Base-by-base conservation (phyloP, 441 rosid species). In the Gossypium aridum region DNA sequence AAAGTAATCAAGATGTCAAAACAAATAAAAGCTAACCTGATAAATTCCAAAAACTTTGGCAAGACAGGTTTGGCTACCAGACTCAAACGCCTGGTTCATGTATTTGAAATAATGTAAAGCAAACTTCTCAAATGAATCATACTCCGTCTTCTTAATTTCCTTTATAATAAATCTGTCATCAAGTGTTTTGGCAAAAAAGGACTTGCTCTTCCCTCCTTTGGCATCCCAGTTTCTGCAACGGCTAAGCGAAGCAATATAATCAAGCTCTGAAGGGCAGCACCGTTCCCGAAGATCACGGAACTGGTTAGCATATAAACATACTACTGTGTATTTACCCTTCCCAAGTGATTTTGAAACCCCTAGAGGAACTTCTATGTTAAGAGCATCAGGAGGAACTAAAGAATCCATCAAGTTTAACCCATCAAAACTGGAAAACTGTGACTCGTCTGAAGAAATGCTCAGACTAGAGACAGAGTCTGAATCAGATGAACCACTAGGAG, bases 221-320 rank as follows among this genome's bases (percentile, higher is more conserved):
- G 99, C 99, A 88, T 92, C 96, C 99, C 99, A 96, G 39, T 85
- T 87, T 78, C 77, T 87, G 83, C 99, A 96, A 2, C 97, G 97
- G 80, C 96, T 87, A 51, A 93, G 84, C 45, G 99, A 96, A 75
- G 93, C 89, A 39, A 96, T 90, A 72, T 83, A 96, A 84, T 89
- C 93, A 69, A 86, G 83, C 89, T 93, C 99, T 12, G 97, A 93
- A 0, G 82, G 87, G 79, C 91, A 93, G 72, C 96, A 91, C 0
- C 60, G 79, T 67, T 73, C 85, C 76, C 98, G 87, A 62, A 96
- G 91, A 57, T 90, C 91, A 14, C 86, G 91, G 83, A 96, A 96
- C 82, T 86, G 90, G 61, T 90, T 89, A 6, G 92, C 92, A 47
- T 87, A 96, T 14, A 91, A 75, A 80, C 94, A 96, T 28, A 80